Percentiles rank a stretch among this genome's conserved stretches.
phyloP scores from a whole-genome alignment of 768 basidiomycete genomes.

The Tulasnella sp. region DNA sequence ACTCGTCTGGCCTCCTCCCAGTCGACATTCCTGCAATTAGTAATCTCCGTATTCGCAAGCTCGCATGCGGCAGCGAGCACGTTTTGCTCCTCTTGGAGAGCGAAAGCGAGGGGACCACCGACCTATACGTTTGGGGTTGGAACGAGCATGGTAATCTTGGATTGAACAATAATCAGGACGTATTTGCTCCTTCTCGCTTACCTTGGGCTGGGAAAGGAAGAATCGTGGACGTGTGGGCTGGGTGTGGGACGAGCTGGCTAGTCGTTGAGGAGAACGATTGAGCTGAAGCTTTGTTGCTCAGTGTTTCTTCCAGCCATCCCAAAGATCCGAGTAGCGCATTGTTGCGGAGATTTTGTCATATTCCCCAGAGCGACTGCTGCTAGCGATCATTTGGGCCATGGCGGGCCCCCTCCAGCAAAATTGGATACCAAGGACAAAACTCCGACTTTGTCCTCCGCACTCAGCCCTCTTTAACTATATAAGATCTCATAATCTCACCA shows the following conservation, averaged over 20 bases:
- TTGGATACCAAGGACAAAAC: neutral
- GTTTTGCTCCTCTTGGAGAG: conserved; percentile 51
- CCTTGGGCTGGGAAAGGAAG: conserved; percentile 20
- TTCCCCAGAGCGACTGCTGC: neutral
- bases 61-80: conserved; percentile 88
- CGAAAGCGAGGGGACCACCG: conserved; percentile 37
- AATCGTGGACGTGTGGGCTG: conserved; percentile 50
- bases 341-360: neutral
- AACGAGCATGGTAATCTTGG: conserved; percentile 98
- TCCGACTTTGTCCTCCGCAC: neutral
- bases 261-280: conserved; percentile 36
- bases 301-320: neutral
- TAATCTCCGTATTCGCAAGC: conserved; percentile 27
- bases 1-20: conserved; percentile 41
- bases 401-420: neutral
- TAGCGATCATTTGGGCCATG: neutral
- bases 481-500: neutral
- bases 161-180: conserved; percentile 61
- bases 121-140: conserved; percentile 94
- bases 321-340: neutral
- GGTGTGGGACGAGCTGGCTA: conserved; percentile 60
- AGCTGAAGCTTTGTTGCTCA: neutral
- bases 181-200: conserved; percentile 48
- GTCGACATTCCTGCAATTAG: conserved; percentile 44
- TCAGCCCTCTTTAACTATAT: neutral